Base-by-base conservation (phyloP, 176 grass and related monocot genomes). In the Triticum monococcum region DNA sequence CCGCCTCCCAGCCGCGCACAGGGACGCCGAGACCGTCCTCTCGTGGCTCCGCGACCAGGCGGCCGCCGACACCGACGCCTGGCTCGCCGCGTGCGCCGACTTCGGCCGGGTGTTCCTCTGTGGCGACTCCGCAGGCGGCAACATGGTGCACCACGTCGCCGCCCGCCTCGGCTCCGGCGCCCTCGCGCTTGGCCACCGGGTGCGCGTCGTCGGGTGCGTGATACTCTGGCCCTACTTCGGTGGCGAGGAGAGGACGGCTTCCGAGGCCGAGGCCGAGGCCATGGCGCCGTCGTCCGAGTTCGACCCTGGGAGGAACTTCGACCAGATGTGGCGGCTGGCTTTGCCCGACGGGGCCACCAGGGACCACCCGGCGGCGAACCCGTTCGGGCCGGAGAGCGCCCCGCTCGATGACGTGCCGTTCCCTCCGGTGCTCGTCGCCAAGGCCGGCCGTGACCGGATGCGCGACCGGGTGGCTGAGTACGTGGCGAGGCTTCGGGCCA, bases 81-180 rank as follows among this genome's bases (percentile, higher is more conserved):
- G 64, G 64, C 64, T 67, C 6, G 12, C 26, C 64, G 64, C 32
- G 28, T 67, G 13, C 13, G 64, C 64, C 13, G 64, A 67, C 64
- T 32, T 67, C 14, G 64, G 13, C 26, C 28, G 64, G 26, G 64
- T 66, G 26, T 66, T 66, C 64, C 12, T 66, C 26, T 66, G 25
- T 12, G 64, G 64, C 26, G 64, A 66, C 26, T 66, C 64, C 2
- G 25, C 96, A 2, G 96, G 96, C 8, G 96, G 93, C 23, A 98
- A 95, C 87, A 98, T 98, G 41, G 96, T 93, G 0, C 96, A 98
- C 86, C 96, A 98, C 81, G 96, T 98, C 5, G 93, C 96, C 30
- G 87, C 89, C 30, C 77, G 89, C 24, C 64, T 30, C 64, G 64
- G 64, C 12, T 66, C 24, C 0, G 62, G 62, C 4, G 24, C 62